Evolutionary conservation across 176 grass and related monocot genomes (phyloP).

Genomic region (Avena insularis): DNA sequence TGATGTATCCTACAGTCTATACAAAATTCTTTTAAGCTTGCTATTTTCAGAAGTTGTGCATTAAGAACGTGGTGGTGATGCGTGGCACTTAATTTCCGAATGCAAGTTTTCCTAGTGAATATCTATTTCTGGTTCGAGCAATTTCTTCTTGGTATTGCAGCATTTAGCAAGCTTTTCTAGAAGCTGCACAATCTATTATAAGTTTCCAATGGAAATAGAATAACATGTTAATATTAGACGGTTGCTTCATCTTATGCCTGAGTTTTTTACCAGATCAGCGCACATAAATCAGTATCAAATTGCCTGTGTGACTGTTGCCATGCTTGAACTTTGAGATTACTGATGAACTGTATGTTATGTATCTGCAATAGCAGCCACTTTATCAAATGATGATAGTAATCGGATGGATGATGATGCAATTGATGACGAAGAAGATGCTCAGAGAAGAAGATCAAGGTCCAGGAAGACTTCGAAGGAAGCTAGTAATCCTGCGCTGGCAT

Average conservation of each 20-base stretch:
- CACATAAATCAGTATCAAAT: neutral
- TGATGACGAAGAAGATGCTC: constrained; percentile 92
- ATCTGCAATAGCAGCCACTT: constrained; percentile 58
- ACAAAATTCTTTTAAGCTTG: constrained; percentile 2
- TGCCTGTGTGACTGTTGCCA: neutral
- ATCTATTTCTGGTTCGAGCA: neutral
- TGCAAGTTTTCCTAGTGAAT: constrained; percentile 24
- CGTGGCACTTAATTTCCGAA: neutral
- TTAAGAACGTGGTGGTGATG: neutral
- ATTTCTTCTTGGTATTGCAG: neutral
- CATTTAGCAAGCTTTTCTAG: constrained; percentile 23
- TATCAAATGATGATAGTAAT: constrained; percentile 61
- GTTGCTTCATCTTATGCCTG: constrained; percentile 21
- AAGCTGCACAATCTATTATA: neutral
- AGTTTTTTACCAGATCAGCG: neutral
- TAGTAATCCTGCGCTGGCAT: constrained; percentile 61
- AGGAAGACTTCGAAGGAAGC: constrained; percentile 77
- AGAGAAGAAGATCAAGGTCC: constrained; percentile 90
- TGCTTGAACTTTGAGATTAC: neutral
- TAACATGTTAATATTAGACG: neutral
- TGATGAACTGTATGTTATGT: constrained; percentile 35
- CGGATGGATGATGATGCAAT: constrained; percentile 86
- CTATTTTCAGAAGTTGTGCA: neutral
- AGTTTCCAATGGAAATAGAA: neutral
- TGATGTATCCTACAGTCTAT: neutral